These are phyloP conservation scores for Scutellaria minor DNA, from an alignment of 257 asterid species.

Conservation along the genomic window DNA sequence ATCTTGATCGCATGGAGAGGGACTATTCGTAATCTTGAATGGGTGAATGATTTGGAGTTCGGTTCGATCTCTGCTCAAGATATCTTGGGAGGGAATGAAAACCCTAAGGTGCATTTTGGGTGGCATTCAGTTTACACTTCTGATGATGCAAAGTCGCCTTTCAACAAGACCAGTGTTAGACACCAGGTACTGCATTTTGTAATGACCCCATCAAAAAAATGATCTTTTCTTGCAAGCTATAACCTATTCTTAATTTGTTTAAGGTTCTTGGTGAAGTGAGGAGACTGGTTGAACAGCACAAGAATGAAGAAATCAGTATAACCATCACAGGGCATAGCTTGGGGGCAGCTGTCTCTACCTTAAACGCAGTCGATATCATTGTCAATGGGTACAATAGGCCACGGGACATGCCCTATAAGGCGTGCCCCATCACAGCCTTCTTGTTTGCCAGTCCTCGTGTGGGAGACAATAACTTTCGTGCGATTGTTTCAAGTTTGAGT, in stretches of 20 bases:
- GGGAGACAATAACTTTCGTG: constrained; percentile 49
- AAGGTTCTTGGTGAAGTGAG: constrained; percentile 44
- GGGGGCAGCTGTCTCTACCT: constrained; percentile 45
- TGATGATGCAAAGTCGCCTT: constrained; percentile 59
- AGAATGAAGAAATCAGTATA: constrained; percentile 41
- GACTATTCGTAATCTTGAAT: constrained; percentile 61
- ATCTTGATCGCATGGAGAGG: constrained; percentile 85
- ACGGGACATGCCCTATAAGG: constrained; percentile 25
- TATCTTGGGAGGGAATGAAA: constrained; percentile 48
- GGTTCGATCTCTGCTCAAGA: constrained; percentile 51
- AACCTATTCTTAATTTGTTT: constrained; percentile 3
- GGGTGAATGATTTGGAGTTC: constrained; percentile 72
- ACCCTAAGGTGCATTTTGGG: constrained; percentile 66
- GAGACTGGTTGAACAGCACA: constrained; percentile 41
- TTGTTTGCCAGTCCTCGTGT: constrained; percentile 73
- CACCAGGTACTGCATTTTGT: constrained; percentile 50
- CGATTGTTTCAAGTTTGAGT: constrained; percentile 19
- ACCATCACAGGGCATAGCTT: constrained; percentile 44
- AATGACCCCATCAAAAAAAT: background rate
- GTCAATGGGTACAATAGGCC: constrained; percentile 60
- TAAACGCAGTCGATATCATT: constrained; percentile 66
- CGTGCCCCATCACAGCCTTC: constrained; percentile 58
- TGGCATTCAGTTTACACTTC: constrained; percentile 78
- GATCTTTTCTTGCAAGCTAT: background rate
- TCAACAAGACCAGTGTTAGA: constrained; percentile 59